These are phyloP conservation scores for Cylindrodendrum hubeiense DNA, from an alignment of 2,329 filamentous ascomycete genomes.

Conservation along the genomic window DNA sequence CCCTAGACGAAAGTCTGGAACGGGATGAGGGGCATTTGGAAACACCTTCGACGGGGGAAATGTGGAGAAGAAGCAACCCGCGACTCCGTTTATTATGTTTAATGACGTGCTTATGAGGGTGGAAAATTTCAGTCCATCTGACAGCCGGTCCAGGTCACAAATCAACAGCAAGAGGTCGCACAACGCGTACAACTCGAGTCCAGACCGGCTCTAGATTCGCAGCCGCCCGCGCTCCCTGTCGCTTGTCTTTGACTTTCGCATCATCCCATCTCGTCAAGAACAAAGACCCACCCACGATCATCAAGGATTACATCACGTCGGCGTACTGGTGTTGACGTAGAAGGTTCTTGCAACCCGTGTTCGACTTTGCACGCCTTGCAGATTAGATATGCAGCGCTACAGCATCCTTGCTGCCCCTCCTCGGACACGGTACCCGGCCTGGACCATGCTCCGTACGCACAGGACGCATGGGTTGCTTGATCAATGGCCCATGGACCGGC, in stretches of 20 bases:
- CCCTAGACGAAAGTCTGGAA: background rate
- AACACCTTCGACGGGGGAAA: background rate
- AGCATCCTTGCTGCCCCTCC: background rate
- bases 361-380: background rate
- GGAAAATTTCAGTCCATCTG: background rate
- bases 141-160: background rate
- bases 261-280: background rate
- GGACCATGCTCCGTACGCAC: background rate
- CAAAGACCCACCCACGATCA: background rate
- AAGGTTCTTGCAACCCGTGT: constrained; percentile 9
- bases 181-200: background rate
- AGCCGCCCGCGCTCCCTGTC: no score
- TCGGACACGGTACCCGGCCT: background rate
- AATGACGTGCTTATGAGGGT: constrained; percentile 28
- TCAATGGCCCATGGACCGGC: background rate
- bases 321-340: background rate
- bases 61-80: constrained; percentile 2
- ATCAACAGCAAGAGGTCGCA: background rate
- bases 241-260: background rate
- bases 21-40: background rate
- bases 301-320: background rate
- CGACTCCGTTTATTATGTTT: constrained; percentile 5
- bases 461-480: background rate
- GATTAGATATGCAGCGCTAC: background rate
- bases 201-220: background rate